phyloP scores from a whole-genome alignment of 2,329 filamentous ascomycete genomes.

The Microsporum audouinii region DNA sequence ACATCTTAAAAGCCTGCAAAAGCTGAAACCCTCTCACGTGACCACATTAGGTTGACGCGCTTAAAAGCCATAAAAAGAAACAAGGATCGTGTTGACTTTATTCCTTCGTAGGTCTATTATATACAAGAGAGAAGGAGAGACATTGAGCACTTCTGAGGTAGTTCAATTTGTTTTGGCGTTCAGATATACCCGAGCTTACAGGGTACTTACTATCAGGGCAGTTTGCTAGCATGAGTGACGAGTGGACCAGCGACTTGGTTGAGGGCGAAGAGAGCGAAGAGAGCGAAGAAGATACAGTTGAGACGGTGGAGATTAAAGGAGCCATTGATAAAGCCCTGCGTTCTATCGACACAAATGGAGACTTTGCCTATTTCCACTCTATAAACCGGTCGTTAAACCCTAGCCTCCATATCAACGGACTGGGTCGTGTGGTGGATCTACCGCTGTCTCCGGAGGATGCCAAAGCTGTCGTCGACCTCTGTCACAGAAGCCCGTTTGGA shows the following conservation, averaged over 20 bases:
- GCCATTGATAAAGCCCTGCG: neutral
- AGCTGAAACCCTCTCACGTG: too few relatives aligned
- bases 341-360: neutral
- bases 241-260: neutral
- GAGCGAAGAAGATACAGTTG: neutral
- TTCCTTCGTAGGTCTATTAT: too few relatives aligned
- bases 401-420: conserved; percentile 11
- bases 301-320: neutral
- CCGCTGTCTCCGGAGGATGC: conserved; percentile 15
- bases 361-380: conserved; percentile 1
- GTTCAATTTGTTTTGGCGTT: neutral
- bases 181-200: neutral
- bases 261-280: neutral
- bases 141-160: too few relatives aligned
- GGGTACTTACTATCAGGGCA: neutral
- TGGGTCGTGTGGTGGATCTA: conserved; percentile 13
- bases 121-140: too few relatives aligned
- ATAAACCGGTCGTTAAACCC: conserved; percentile 9
- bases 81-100: too few relatives aligned
- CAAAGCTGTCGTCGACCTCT: conserved; percentile 13
- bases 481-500: conserved; percentile 23
- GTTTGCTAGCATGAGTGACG: neutral
- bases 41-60: too few relatives aligned
- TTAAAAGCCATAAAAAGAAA: too few relatives aligned
- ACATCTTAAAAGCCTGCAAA: too few relatives aligned